phyloP scores from a whole-genome alignment of 257 asterid genomes.

The Solanum paucissectum region DNA sequence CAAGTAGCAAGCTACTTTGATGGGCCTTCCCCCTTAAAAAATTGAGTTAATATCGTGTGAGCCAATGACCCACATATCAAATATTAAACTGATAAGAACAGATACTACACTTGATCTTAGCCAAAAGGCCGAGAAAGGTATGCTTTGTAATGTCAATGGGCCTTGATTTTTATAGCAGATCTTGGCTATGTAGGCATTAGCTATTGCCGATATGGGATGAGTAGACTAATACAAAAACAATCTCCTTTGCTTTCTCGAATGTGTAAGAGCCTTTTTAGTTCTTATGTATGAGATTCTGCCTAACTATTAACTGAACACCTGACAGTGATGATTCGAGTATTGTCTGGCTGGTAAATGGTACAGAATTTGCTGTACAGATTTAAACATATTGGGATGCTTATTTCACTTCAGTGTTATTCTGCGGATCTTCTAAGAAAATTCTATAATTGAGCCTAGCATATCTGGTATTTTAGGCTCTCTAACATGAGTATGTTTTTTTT shows the following conservation, averaged over 20 bases:
- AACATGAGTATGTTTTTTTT: not conserved
- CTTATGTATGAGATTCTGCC: not conserved
- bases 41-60: not conserved
- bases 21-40: not conserved
- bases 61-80: not conserved
- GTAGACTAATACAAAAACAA: not conserved
- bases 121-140: slow-evolving; percentile 37
- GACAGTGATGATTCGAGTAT: not conserved
- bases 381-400: not conserved
- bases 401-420: not conserved
- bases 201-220: not conserved
- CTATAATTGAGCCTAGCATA: not conserved
- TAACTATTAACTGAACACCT: not conserved
- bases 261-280: not conserved
- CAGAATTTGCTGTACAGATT: not conserved
- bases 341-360: not conserved
- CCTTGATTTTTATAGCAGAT: not conserved
- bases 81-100: not conserved
- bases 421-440: not conserved
- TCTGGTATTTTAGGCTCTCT: not conserved
- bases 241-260: not conserved
- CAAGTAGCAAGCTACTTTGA: not conserved
- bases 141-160: not conserved
- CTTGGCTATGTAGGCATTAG: not conserved
- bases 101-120: slow-evolving; percentile 9